Evolutionary conservation across 225 moss, liverwort and hornwort genomes (phyloP).

Genomic region (Straminergon stramineum): DNA sequence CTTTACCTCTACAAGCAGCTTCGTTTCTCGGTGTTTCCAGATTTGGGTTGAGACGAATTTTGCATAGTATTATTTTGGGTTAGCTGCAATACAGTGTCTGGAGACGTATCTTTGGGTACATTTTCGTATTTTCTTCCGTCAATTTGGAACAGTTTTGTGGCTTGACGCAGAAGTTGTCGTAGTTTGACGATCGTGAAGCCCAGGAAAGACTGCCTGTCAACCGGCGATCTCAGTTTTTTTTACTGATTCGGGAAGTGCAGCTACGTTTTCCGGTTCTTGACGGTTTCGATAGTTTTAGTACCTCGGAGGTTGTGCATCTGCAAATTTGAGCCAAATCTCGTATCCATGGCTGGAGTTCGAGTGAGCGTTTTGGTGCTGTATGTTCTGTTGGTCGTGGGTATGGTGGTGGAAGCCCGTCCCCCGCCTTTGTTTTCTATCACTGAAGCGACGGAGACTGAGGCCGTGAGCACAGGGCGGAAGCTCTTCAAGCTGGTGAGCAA

Average conservation of each 20-base stretch:
- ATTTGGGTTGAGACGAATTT: background rate
- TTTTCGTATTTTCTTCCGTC: background rate
- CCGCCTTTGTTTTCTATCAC: slow-evolving; percentile 9
- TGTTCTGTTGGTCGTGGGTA: background rate
- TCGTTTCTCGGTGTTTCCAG: background rate
- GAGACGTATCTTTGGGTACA: background rate
- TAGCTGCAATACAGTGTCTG: background rate
- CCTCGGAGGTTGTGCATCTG: background rate
- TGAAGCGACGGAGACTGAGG: background rate
- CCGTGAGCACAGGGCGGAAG: slow-evolving; percentile 22
- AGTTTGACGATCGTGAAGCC: background rate
- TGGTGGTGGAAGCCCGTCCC: slow-evolving; percentile 20
- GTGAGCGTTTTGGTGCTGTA: background rate
- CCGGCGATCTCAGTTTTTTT: background rate
- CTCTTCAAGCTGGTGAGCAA: slow-evolving; percentile 45
- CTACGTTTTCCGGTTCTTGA: background rate
- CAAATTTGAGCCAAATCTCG: background rate
- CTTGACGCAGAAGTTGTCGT: background rate
- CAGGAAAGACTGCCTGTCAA: background rate
- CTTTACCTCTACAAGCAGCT: slow-evolving; percentile 1
- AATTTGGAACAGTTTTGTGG: background rate
- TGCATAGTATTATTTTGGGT: background rate
- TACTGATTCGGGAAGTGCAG: background rate
- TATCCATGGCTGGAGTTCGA: slow-evolving; percentile 16
- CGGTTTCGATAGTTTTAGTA: background rate